Percentiles rank a stretch among this genome's conserved stretches.
phyloP scores from a whole-genome alignment of 192 early-diverging fungal genomes.

The Umbelopsis sp. region DNA sequence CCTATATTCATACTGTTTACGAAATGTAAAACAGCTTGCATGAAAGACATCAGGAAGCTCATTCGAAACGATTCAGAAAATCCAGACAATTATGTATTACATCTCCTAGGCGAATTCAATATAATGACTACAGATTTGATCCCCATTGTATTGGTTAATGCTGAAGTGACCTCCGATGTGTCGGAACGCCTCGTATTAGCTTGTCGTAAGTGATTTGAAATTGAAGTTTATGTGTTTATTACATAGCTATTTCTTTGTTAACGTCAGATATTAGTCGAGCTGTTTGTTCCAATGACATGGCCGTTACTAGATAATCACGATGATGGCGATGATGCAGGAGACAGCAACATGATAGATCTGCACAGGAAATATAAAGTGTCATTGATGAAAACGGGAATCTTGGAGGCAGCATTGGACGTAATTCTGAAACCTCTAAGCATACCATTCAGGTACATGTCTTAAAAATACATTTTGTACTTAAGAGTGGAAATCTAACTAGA shows the following conservation, averaged over 20 bases:
- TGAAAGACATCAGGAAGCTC: slow-evolving; percentile 85
- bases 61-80: slow-evolving; percentile 76
- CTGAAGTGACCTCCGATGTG: slow-evolving; percentile 25
- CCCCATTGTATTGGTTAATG: slow-evolving; percentile 63
- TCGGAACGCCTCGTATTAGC: slow-evolving; percentile 50
- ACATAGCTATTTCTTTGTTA: background rate
- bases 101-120: slow-evolving; percentile 74
- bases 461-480: background rate
- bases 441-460: slow-evolving; percentile 36
- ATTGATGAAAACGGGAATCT: slow-evolving; percentile 59
- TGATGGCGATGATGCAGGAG: slow-evolving; percentile 40
- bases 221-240: background rate
- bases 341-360: slow-evolving; percentile 48
- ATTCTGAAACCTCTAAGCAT: slow-evolving; percentile 53
- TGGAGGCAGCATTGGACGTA: slow-evolving; percentile 51
- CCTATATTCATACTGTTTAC: background rate
- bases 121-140: slow-evolving; percentile 78
- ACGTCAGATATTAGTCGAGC: slow-evolving; percentile 58
- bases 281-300: slow-evolving; percentile 92
- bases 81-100: slow-evolving; percentile 59
- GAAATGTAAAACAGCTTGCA: slow-evolving; percentile 69
- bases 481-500: background rate
- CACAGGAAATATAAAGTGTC: slow-evolving; percentile 74
- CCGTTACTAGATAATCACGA: slow-evolving; percentile 66
- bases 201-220: slow-evolving; percentile 39